These are phyloP conservation scores for Citrus reticulata DNA, from an alignment of 345 rosid species.

Conservation along the genomic window DNA sequence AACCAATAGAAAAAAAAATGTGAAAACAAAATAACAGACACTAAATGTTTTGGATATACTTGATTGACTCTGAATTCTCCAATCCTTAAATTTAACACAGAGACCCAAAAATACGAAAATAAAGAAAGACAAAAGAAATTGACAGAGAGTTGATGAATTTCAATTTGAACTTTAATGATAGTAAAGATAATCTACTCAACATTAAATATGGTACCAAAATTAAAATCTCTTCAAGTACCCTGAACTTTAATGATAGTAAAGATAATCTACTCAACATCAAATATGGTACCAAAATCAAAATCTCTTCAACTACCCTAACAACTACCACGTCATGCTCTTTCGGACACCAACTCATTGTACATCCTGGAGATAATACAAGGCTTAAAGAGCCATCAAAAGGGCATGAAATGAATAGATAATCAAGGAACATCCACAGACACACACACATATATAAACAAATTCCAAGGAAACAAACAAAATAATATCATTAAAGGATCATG, in stretches of 20 bases:
- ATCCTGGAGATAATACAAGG: neutral
- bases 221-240: neutral
- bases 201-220: neutral
- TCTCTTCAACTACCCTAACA: neutral
- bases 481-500: neutral
- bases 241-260: neutral
- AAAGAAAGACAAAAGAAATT: neutral
- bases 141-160: neutral
- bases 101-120: neutral
- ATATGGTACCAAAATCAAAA: neutral
- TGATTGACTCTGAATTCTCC: neutral
- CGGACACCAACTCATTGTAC: neutral
- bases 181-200: neutral
- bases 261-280: neutral
- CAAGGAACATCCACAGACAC: slow-evolving; percentile 1
- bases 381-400: neutral
- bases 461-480: neutral
- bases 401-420: neutral
- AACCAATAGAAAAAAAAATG: neutral
- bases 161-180: neutral
- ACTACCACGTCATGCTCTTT: neutral
- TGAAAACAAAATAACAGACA: neutral
- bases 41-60: neutral
- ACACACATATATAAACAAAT: slow-evolving; percentile 6
- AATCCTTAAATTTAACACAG: neutral